These are phyloP conservation scores for Colletotrichum chlorophyti DNA, from an alignment of 2,329 filamentous ascomycete genomes.

Conservation along the genomic window DNA sequence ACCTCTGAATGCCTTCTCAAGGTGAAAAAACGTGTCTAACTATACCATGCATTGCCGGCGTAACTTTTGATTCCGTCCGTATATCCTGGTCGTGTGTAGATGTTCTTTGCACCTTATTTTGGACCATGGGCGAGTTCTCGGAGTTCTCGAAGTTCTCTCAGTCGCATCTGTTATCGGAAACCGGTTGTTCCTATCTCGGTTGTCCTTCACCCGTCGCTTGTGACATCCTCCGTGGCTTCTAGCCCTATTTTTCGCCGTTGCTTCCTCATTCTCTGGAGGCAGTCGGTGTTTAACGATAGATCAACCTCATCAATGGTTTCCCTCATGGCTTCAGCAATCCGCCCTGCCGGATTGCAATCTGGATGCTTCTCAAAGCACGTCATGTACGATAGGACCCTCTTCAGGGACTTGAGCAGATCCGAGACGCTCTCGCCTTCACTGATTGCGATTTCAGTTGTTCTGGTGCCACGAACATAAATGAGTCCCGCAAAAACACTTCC, in stretches of 20 bases:
- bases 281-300: not conserved
- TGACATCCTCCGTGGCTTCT: not conserved
- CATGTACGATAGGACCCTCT: slow-evolving; percentile 14
- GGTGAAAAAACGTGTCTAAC: too few relatives aligned
- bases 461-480: slow-evolving; percentile 14
- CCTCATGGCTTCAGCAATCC: slow-evolving; percentile 14
- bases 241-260: slow-evolving; percentile 5
- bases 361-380: slow-evolving; percentile 22
- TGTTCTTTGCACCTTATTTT: too few relatives aligned
- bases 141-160: too few relatives aligned
- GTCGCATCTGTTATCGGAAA: too few relatives aligned
- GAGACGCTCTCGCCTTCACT: slow-evolving; percentile 14
- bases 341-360: slow-evolving; percentile 14
- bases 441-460: slow-evolving; percentile 7
- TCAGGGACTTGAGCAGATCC: slow-evolving; percentile 19
- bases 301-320: not conserved
- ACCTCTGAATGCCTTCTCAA: too few relatives aligned
- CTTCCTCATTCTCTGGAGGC: slow-evolving; percentile 6
- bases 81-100: too few relatives aligned
- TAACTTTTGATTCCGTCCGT: too few relatives aligned
- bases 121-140: too few relatives aligned
- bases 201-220: too few relatives aligned
- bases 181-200: slow-evolving; percentile 1
- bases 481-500: slow-evolving; percentile 17
- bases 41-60: too few relatives aligned